phyloP scores from a whole-genome alignment of 2,329 filamentous ascomycete species.

The Penicillium paneum region DNA sequence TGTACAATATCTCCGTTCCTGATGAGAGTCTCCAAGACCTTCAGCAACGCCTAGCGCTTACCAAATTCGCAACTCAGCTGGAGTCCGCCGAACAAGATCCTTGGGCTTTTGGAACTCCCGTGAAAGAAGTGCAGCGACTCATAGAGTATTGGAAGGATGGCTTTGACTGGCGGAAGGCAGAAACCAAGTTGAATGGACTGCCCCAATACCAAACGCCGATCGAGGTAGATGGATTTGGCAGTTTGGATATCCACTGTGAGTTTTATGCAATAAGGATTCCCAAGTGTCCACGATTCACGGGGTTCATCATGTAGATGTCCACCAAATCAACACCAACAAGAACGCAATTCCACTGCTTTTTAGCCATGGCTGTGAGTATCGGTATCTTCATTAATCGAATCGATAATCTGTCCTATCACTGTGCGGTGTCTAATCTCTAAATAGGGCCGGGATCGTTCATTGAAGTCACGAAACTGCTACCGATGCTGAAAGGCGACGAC shows the following conservation, averaged over 20 bases:
- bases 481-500: constrained; percentile 39
- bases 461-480: constrained; percentile 50
- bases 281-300: not conserved
- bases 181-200: constrained; percentile 58
- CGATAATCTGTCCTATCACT: not conserved
- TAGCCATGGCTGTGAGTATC: constrained; percentile 58
- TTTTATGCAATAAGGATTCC: not conserved
- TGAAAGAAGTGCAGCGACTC: constrained; percentile 45
- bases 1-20: constrained; percentile 16
- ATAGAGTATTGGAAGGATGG: constrained; percentile 54
- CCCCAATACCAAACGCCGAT: constrained; percentile 59
- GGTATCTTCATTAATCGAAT: not conserved
- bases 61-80: constrained; percentile 17
- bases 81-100: constrained; percentile 17
- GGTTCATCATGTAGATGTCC: constrained; percentile 44
- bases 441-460: constrained; percentile 63
- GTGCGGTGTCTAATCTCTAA: not conserved
- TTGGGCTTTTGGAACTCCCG: constrained; percentile 22
- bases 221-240: constrained; percentile 56
- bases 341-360: constrained; percentile 67
- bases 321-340: constrained; percentile 51
- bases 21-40: constrained; percentile 17
- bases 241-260: constrained; percentile 58
- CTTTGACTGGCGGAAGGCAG: constrained; percentile 62
- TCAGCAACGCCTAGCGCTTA: constrained; percentile 17